These are phyloP conservation scores for Leccinum pachyderme DNA, from an alignment of 1,284 basidiomycete genomes.

Conservation along the genomic window DNA sequence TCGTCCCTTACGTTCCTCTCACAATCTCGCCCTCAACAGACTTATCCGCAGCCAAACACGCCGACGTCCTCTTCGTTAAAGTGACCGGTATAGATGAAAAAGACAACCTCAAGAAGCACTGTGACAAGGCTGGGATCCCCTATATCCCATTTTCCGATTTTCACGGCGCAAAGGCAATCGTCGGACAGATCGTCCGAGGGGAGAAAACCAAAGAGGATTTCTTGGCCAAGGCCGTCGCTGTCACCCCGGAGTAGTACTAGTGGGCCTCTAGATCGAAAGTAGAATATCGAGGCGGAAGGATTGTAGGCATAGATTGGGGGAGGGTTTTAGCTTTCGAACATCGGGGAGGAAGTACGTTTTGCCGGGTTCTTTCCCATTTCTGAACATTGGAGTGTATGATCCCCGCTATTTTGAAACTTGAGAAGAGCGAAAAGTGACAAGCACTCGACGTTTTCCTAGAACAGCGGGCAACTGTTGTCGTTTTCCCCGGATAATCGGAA, in stretches of 20 bases:
- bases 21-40: constrained; percentile 46
- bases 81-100: constrained; percentile 66
- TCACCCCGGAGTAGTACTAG: not conserved
- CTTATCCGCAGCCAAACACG: constrained; percentile 85
- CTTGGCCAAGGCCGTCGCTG: constrained; percentile 13
- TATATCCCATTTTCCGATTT: constrained; percentile 72
- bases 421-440: not conserved
- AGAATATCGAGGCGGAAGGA: not conserved
- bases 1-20: not conserved
- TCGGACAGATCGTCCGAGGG: constrained; percentile 25
- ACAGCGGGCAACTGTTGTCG: too few relatives aligned
- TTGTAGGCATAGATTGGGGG: not conserved
- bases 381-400: not conserved
- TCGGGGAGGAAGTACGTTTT: not conserved
- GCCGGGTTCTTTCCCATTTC: not conserved
- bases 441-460: not conserved
- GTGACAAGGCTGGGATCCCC: constrained; percentile 62
- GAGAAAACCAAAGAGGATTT: constrained; percentile 22
- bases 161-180: constrained; percentile 19
- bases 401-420: not conserved
- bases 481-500: not conserved
- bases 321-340: not conserved
- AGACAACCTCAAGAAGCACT: constrained; percentile 84
- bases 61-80: constrained; percentile 91
- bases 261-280: not conserved